Evolutionary conservation across 768 basidiomycete species (phyloP), one percentile per base, ranked within the genome.

Genomic region (Pulveroboletus ravenelii): DNA sequence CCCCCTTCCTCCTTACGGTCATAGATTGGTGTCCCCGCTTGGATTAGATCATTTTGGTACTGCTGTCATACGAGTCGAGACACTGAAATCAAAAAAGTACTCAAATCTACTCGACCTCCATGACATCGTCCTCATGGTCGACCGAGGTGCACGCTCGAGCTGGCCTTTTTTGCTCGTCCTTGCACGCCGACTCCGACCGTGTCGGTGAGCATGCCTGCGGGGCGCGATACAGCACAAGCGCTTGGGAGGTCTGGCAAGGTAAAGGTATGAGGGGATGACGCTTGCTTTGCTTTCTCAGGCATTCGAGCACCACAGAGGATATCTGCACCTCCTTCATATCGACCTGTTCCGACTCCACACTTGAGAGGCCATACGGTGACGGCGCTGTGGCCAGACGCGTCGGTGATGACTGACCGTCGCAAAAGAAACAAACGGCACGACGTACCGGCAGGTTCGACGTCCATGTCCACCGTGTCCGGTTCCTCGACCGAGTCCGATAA

Each of bases 391-490:
- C n/a, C n/a, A n/a, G 72, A 17, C 23, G 17, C 6, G 36, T 47
- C 40, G 30, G 37, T 18, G 32, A 2, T 40, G 47, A 56, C 41
- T 10, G 25, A 18, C n/a, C n/a, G 47, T 51, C 37, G 30, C 25
- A 25, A 34, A 3, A 34, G 53, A n/a, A 54, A 23, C 55, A 14
- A 17, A 36, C 30, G 55, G 31, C 32, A 45, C 30, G 18, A 41
- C 60, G 75, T 66, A 89, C 87, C 72, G 62, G 85, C 79, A 55
- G 78, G 82, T 60, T 85, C 86, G 5, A 79, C 75, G 53, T 79
- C 81, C 87, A 89, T 89, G 41, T 74, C 77, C 25, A 72, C 75
- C 3, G 68, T 66, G 3, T 54, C 50, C 17, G 68, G 65, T 46
- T 79, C 78, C 53, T 81, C 78, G 45, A 77, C 59, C 18, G 68